Base-by-base conservation (phyloP, 2,329 filamentous ascomycete species). In the Xylaria sp. region DNA sequence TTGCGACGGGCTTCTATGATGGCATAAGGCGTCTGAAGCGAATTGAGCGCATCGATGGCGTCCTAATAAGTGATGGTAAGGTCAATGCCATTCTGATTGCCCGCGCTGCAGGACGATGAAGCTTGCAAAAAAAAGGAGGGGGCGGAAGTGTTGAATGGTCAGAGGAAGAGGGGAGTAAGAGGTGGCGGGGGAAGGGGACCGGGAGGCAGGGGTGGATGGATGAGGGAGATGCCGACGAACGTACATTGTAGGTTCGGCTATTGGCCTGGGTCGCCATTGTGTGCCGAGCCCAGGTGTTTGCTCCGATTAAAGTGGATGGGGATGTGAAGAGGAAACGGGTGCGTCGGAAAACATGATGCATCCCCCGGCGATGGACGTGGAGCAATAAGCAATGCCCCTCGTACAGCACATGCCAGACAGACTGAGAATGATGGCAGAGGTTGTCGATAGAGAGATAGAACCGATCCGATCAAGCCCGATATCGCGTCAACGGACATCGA, bases 11-110 rank as follows among this genome's bases (percentile, higher is more conserved):
- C 88, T 74, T 96, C 88, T 17, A 97, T 85, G 54, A 92, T 85
- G 51, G 90, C 86, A 74, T 90, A 94, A 55, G 96, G 96, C 43
- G 91, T 92, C 77, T 99, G 95, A 53, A 98, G 87, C 46, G 92
- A 90, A 77, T 98, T 98, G 73, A 98, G 86, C 40, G 91, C 87
- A 69, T 88, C 82, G 66, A 98, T 88, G 50, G 94, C 95, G 75
- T 95, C 92, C 92, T 96, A 68, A 14, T 12, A 37, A 37, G 23
- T 35, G 33, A 55, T 35, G 21, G 52, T 25, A 31, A 12, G 17
- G 60, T 65, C 45, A 55, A 42, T 46, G 11, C 28, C n/a, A 37
- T 31, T 43, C 4, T 6, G 28, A n/a, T n/a, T 35, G 4, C 2
- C 40, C 33, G 17, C 17, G 21, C 23, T 54, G 25, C 15, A 17